phyloP scores from a whole-genome alignment of 1,284 basidiomycete genomes.

The Clitocybe nebularis region DNA sequence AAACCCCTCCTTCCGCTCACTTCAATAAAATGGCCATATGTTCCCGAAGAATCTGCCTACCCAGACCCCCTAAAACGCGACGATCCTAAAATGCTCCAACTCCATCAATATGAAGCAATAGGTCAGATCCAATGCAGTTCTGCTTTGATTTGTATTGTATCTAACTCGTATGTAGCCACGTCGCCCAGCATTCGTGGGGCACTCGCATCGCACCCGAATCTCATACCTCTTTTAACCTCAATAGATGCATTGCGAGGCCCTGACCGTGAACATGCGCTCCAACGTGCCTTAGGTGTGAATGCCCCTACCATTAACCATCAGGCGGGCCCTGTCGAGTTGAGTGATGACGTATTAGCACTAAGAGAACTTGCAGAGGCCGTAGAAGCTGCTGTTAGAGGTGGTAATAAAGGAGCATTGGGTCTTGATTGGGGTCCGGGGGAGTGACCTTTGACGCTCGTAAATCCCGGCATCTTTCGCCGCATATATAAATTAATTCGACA shows the following conservation, averaged over 20 bases:
- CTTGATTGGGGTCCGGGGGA: conserved; percentile 51
- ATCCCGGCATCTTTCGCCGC: too few relatives aligned
- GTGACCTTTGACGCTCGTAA: too few relatives aligned
- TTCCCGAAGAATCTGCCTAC: conserved; percentile 69
- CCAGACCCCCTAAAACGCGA: conserved; percentile 75
- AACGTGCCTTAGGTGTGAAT: conserved; percentile 59
- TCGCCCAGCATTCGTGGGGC: conserved; percentile 55
- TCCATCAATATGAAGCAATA: conserved; percentile 72
- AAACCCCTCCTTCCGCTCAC: conserved; percentile 54
- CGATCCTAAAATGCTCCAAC: conserved; percentile 69
- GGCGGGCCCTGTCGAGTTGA: conserved; percentile 24
- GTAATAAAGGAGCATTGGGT: conserved; percentile 44
- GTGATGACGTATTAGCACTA: conserved; percentile 52
- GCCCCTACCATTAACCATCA: conserved; percentile 30
- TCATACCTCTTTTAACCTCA: conserved; percentile 47
- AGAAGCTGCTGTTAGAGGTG: conserved; percentile 59
- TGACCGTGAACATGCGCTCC: conserved; percentile 60
- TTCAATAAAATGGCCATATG: conserved; percentile 74
- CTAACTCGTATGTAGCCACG: conserved; percentile 50
- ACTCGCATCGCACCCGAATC: conserved; percentile 45
- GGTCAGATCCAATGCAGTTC: conserved; percentile 38
- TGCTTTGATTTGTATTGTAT: not conserved
- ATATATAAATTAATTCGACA: too few relatives aligned
- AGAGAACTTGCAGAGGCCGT: conserved; percentile 63
- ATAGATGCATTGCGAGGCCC: conserved; percentile 59